A percentile compares a stretch with the other conserved stretches of the same genome.
phyloP scores from a whole-genome alignment of 2,329 filamentous ascomycete species.

The Knoxdaviesia proteae region DNA sequence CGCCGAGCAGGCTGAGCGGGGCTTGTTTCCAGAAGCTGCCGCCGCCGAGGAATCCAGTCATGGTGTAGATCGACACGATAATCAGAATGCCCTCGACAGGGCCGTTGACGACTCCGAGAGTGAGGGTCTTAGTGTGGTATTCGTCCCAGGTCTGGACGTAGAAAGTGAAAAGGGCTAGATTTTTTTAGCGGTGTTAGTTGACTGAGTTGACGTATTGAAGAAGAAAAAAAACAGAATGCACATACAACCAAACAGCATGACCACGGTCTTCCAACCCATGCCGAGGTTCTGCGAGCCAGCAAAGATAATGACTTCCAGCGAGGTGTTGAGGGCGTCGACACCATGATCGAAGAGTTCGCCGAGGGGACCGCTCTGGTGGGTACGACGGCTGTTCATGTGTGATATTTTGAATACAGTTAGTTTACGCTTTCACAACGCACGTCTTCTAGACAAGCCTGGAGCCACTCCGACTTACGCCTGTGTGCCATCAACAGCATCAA shows the following conservation, averaged over 20 bases:
- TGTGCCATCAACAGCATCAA: conserved; percentile 87
- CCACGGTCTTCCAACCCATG: conserved; percentile 73
- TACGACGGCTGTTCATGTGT: conserved; percentile 42
- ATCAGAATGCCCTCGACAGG: conserved; percentile 88
- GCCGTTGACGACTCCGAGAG: conserved; percentile 76
- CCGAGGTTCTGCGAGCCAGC: conserved; percentile 83
- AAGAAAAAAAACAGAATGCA: conserved; percentile 3
- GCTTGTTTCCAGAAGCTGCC: conserved; percentile 85
- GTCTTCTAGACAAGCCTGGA: not conserved
- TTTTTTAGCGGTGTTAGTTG: conserved; percentile 5
- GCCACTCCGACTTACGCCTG: conserved; percentile 50
- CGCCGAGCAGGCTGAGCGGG: conserved; percentile 48
- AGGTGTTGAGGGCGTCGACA: conserved; percentile 90
- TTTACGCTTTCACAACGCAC: not conserved
- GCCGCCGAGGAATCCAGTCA: conserved; percentile 71
- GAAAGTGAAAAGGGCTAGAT: conserved; percentile 70
- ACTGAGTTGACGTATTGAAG: not conserved
- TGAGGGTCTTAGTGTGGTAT: conserved; percentile 93
- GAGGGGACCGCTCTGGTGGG: conserved; percentile 75
- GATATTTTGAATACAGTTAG: no score
- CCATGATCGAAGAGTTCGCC: conserved; percentile 96
- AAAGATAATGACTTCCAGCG: conserved; percentile 82
- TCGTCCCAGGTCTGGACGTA: conserved; percentile 99
- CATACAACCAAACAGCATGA: conserved; percentile 64
- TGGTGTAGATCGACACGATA: conserved; percentile 57